These are phyloP conservation scores for Aschersonia sp. DNA, from an alignment of 2,329 filamentous ascomycete species.

Conservation along the genomic window DNA sequence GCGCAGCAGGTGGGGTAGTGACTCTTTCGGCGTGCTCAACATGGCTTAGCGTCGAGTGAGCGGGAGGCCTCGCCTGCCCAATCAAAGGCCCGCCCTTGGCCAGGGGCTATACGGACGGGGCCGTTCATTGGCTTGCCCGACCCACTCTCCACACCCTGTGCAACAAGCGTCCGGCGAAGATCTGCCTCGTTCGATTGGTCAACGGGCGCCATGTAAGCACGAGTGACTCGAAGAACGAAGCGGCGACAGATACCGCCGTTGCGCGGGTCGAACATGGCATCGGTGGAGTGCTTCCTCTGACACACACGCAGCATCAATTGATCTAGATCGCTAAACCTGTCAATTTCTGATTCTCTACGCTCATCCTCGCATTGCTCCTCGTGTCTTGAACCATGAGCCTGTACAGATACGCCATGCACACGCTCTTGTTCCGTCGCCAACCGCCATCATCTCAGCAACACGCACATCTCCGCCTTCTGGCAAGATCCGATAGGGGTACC, in stretches of 20 bases:
- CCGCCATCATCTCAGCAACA: not conserved
- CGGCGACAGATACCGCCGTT: conserved; percentile 7
- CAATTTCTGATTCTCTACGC: not conserved
- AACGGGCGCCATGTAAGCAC: conserved; percentile 7
- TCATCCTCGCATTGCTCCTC: not conserved
- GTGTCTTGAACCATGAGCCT: too few species aligned
- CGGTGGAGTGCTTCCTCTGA: too few species aligned
- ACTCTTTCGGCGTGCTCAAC: conserved; percentile 30
- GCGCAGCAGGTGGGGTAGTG: conserved; percentile 13
- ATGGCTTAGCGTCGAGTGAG: conserved; percentile 16
- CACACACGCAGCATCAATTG: too few species aligned
- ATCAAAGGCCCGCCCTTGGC: conserved; percentile 6
- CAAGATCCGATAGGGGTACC: not conserved
- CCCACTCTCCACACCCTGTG: conserved; percentile 9
- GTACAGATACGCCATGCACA: too few species aligned
- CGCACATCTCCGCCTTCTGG: not conserved
- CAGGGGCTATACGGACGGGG: conserved; percentile 3
- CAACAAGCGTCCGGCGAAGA: conserved; percentile 20
- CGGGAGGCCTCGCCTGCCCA: conserved; percentile 10
- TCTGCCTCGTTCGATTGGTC: conserved; percentile 15
- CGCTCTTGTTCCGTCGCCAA: not conserved
- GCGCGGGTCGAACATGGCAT: not conserved
- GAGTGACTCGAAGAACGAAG: conserved; percentile 6
- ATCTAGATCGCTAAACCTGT: not conserved
- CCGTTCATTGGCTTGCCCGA: conserved; percentile 12